A percentile compares a stretch with the other conserved stretches of the same genome.
These are phyloP conservation scores for Dioszegia aurantiaca DNA, from an alignment of 768 basidiomycete species.

Conservation along the genomic window DNA sequence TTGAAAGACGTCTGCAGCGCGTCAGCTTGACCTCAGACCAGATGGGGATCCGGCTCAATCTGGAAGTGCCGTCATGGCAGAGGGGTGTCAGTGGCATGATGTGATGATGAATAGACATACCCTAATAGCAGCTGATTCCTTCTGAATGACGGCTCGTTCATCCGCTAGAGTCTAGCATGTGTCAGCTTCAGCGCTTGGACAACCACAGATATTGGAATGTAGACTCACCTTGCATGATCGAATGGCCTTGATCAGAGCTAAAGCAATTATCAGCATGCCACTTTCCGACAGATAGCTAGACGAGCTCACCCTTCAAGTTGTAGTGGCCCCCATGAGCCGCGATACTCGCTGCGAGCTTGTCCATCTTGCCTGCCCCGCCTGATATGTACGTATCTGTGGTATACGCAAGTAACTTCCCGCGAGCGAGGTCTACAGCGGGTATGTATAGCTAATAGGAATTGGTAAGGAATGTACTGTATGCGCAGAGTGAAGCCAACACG, in stretches of 20 bases:
- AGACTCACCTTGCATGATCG: slow-evolving; percentile 82
- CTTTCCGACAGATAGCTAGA: background rate
- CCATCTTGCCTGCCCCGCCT: slow-evolving; percentile 9
- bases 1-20: slow-evolving; percentile 91
- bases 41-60: slow-evolving; percentile 45
- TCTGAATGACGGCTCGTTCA: slow-evolving; percentile 92
- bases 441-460: no score
- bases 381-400: no score
- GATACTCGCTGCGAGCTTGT: slow-evolving; percentile 14
- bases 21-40: slow-evolving; percentile 66
- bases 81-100: no score
- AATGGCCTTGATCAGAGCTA: slow-evolving; percentile 97
- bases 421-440: no score
- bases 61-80: background rate
- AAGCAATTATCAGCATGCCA: slow-evolving; percentile 1
- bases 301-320: slow-evolving; percentile 51
- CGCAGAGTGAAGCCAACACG: background rate
- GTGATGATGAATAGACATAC: slow-evolving; percentile 25
- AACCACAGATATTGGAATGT: slow-evolving; percentile 1
- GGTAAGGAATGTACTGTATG: background rate
- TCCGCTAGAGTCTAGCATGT: slow-evolving; percentile 79
- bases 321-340: slow-evolving; percentile 43
- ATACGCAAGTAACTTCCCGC: no score
- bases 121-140: slow-evolving; percentile 88
- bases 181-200: background rate